Evolutionary conservation across 495 filamentous ascomycete species (phyloP), one percentile per base, ranked within the genome.

Genomic region (Lasiosphaeria ovina): DNA sequence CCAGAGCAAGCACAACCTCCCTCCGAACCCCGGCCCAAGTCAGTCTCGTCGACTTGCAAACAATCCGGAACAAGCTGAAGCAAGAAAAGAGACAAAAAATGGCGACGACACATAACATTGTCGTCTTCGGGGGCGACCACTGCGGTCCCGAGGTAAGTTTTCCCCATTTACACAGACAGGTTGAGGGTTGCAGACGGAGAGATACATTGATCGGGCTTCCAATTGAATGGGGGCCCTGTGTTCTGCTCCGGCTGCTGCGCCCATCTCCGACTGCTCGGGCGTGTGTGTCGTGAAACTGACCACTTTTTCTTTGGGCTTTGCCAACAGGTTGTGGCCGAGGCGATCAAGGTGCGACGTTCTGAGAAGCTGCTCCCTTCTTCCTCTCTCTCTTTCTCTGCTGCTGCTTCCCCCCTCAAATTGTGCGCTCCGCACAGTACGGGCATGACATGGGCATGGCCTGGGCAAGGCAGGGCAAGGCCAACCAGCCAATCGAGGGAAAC

Each of bases 61-160:
- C 5, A 47, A 24, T 24, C 38, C 38, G 38, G 16, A 47, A 47
- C 44, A n/a, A 14, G 16, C 2, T 11, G 11, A 47, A 47, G 14
- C 7, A 8, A 8, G 14, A 47, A 47, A 47, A 49, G 16, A 42
- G 11, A 48, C 24, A 58, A 51, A 55, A 59, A 50, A 84, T 84
- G 81, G 65, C 79, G 54, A 74, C 73, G 51, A 75, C 73, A 53
- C 76, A 82, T 61, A 83, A 83, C 53, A 84, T 84, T 66, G 81
- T 84, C 32, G 89, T 92, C 50, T 91, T 92, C 70, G 86, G 76
- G 67, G 94, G 94, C 70, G 94, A 98, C 76, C 91, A 97, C 76
- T 92, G 89, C 68, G 94, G 94, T 72, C 94, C 94, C 11, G 94
- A 98, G 87, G 94, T 94, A 72, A 62, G 81, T 67, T 56, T 36